Evolutionary conservation across 192 early-diverging fungal species (phyloP).

Genomic region (Rhizophagus prolifer): DNA sequence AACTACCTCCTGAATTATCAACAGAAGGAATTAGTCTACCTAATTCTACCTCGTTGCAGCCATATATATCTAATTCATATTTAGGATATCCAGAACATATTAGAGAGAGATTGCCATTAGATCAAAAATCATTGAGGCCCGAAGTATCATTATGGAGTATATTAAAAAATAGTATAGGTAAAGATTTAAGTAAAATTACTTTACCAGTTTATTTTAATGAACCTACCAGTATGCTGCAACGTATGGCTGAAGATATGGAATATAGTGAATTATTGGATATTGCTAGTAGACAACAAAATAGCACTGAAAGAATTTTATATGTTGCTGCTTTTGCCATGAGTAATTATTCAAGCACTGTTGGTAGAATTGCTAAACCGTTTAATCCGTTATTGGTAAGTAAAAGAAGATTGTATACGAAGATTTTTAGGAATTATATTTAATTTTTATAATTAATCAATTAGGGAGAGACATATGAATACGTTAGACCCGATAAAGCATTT

Average conservation of each 20-base stretch:
- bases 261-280: conserved; percentile 80
- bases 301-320: conserved; percentile 66
- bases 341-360: conserved; percentile 79
- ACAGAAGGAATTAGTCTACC: neutral
- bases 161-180: conserved; percentile 84
- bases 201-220: conserved; percentile 91
- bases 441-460: neutral
- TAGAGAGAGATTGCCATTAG: conserved; percentile 52
- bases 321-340: conserved; percentile 88
- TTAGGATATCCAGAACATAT: conserved; percentile 42
- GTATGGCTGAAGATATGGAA: conserved; percentile 85
- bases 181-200: conserved; percentile 79
- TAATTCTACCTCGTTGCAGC: neutral
- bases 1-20: conserved; percentile 4
- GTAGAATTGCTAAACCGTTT: conserved; percentile 85
- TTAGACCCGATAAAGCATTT: conserved; percentile 73
- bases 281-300: conserved; percentile 61
- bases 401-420: neutral
- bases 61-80: conserved; percentile 43
- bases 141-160: conserved; percentile 82
- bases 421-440: no score
- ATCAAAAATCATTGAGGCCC: conserved; percentile 54
- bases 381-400: conserved; percentile 71
- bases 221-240: conserved; percentile 81
- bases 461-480: conserved; percentile 89